Conservation (phyloP, 2,329 filamentous ascomycete genomes). For the Chaetomium sp. region DNA sequence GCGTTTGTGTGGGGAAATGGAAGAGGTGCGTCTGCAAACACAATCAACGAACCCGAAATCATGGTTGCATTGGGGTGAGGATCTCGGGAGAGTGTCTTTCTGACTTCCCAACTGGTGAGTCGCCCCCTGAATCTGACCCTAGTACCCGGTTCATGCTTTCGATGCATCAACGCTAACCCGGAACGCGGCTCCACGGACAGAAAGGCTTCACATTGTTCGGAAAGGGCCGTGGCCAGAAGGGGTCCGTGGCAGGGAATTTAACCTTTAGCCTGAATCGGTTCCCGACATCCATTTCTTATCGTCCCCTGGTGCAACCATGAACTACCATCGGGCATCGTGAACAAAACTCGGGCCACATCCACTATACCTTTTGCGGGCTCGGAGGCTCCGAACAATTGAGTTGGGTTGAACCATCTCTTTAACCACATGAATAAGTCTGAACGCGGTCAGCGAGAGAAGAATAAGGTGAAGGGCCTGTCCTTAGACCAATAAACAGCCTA, state of each 20-base stretch:
- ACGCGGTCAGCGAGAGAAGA: no score
- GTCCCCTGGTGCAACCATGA: slow-evolving; percentile 1
- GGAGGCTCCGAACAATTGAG: slow-evolving; percentile 6
- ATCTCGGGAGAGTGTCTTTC: background rate
- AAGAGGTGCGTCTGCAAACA: no score
- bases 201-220: no score
- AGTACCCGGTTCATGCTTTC: slow-evolving; percentile 9
- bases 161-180: background rate
- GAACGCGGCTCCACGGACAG: background rate
- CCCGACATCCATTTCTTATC: background rate
- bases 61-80: background rate
- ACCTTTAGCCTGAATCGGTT: slow-evolving; percentile 17
- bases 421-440: no score
- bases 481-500: no score
- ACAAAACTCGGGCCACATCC: slow-evolving; percentile 1
- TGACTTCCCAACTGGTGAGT: background rate
- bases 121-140: background rate
- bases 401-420: no score
- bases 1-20: no score
- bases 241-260: slow-evolving; percentile 6
- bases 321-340: background rate
- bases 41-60: no score
- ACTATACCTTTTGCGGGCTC: slow-evolving; percentile 9
- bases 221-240: background rate
- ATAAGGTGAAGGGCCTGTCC: no score